Evolutionary conservation across 208 protist species (phyloP).

Genomic region (Leishmania lainsoni): DNA sequence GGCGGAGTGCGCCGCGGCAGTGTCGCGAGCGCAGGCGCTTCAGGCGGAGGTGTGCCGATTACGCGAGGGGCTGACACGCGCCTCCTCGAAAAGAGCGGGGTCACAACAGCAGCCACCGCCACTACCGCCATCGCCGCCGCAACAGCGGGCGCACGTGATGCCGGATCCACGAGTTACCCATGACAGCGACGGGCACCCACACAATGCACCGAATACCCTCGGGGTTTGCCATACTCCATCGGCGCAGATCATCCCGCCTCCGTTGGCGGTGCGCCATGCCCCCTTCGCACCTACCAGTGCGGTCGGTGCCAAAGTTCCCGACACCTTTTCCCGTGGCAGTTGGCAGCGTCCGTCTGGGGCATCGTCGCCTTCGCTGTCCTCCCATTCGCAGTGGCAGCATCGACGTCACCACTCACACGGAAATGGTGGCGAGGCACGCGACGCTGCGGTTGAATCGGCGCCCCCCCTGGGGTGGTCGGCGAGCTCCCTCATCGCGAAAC

Average conservation of each 20-base stretch:
- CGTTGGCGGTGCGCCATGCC: background rate
- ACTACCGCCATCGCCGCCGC: background rate
- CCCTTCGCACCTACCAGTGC: background rate
- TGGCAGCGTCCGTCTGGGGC: background rate
- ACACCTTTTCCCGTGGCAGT: background rate
- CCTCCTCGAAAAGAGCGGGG: background rate
- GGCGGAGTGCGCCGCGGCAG: conserved; percentile 3
- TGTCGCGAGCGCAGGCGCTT: conserved; percentile 15
- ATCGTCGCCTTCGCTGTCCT: background rate
- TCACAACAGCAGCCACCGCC: background rate
- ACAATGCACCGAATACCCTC: background rate
- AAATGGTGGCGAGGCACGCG: conserved; percentile 9
- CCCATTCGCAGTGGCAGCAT: background rate
- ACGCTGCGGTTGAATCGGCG: conserved; percentile 2
- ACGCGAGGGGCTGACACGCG: conserved; percentile 18
- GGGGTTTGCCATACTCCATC: conserved; percentile 1
- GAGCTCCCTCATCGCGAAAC: conserved; percentile 49
- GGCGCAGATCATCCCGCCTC: background rate
- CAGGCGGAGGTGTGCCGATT: conserved; percentile 17
- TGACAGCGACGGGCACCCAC: background rate
- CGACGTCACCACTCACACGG: conserved; percentile 2
- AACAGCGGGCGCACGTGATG: background rate
- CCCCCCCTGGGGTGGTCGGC: conserved; percentile 63
- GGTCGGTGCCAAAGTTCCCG: background rate
- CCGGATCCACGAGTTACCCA: background rate